Evolutionary conservation across 768 basidiomycete species (phyloP), one percentile per base, ranked within the genome.

Genomic region (Tricholoma sp.): DNA sequence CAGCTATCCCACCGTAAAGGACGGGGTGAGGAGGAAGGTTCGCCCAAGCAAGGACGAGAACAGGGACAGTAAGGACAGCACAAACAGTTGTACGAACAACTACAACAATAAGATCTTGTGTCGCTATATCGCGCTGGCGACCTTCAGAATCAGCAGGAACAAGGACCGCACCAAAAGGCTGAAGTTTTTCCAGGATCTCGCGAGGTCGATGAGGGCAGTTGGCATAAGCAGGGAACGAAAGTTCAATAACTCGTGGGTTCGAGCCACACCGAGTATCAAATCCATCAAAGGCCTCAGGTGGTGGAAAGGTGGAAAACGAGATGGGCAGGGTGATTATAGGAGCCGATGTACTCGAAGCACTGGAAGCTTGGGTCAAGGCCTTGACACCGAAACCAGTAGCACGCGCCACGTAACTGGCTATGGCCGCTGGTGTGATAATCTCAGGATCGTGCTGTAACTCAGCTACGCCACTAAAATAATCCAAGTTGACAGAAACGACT

Each of bases 31-130:
- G 52, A 2, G 69, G 71, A 10, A 77, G 67, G 2, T 67, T 67
- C 1, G 76, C 75, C 77, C 77, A 79, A 5, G 77, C 64, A 62
- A 78, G 65, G 35, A 79, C 62, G 12, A 78, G 67, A 7, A 79
- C 74, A 1, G 77, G 77, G 29, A 77, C 66, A 34, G 72, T 71
- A 22, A 76, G 62, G 22, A 69, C 19, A n/a, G 63, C 63, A 18
- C 69, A 74, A 14, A 66, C 31, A 12, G 64, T 50, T 2, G 72
- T 74, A 16, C 74, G 72, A 11, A 65, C 11, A 18, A 66, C 58
- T 4, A 75, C 63, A 41, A 60, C 55, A 4, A 60, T 61, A 22
- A 76, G 66, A 58, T 75, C 73, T 46, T 63, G 69, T 10, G 61
- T 63, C 5, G 69, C 71, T 63, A 62, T 41, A 62, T 67, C 35